A percentile compares a stretch with the other conserved stretches of the same genome.
Conservation (phyloP, 2,329 filamentous ascomycete genomes). For the Penicillium italicum region DNA sequence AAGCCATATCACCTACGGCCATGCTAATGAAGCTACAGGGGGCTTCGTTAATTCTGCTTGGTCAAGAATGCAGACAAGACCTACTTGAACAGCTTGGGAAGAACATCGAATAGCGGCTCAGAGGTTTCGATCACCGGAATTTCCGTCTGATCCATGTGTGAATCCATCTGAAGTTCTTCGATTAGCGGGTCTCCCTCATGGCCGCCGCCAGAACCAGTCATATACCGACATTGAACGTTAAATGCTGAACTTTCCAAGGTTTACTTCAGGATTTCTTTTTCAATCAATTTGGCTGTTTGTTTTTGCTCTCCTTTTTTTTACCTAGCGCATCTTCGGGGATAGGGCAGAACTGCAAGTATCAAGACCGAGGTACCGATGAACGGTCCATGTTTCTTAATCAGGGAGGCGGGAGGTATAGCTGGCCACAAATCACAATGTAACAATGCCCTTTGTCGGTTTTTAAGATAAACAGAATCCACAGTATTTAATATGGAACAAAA, state of each 20-base stretch:
- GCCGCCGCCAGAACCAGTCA: neutral
- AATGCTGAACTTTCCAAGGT: neutral
- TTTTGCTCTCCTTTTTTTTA: neutral
- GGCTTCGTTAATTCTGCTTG: neutral
- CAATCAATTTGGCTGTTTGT: neutral
- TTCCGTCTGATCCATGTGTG: constrained; percentile 23
- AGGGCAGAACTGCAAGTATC: constrained; percentile 1
- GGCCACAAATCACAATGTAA: neutral
- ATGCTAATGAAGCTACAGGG: constrained; percentile 37
- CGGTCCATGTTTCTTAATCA: neutral
- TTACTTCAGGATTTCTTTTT: neutral
- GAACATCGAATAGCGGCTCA: constrained; percentile 39
- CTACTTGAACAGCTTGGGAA: constrained; percentile 42
- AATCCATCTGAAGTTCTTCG: constrained; percentile 3
- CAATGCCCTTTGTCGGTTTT: neutral
- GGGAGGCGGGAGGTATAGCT: neutral
- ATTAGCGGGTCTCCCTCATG: neutral
- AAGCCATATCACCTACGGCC: constrained; percentile 40
- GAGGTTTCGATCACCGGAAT: constrained; percentile 42
- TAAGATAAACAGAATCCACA: neutral
- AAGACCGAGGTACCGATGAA: constrained; percentile 1
- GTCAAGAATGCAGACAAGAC: neutral
- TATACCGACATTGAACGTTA: neutral
- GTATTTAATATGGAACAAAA: neutral
- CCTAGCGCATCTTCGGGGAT: neutral